phyloP scores from a whole-genome alignment of 495 filamentous ascomycete genomes.

The Penicillium subrubescens region DNA sequence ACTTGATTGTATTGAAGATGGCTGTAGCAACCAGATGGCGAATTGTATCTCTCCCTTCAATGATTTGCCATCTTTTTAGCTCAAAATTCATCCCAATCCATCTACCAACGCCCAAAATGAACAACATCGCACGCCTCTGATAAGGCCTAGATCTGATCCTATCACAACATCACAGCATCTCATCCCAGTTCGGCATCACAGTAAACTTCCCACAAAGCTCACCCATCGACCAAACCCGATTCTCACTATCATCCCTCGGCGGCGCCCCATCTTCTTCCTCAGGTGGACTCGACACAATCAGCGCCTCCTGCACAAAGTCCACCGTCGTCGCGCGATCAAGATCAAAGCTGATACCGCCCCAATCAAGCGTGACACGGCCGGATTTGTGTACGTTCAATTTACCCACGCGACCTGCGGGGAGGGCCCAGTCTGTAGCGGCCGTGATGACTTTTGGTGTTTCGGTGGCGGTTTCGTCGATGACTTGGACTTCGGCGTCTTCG shows the following conservation, averaged over 20 bases:
- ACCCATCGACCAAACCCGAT: slow-evolving; percentile 52
- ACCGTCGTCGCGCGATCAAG: slow-evolving; percentile 46
- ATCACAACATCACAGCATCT: slow-evolving; percentile 37
- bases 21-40: too few relatives aligned
- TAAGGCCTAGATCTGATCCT: too few relatives aligned
- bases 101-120: slow-evolving; percentile 4
- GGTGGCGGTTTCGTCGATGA: slow-evolving; percentile 30
- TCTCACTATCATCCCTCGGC: slow-evolving; percentile 33
- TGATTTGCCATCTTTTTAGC: not conserved
- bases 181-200: slow-evolving; percentile 52
- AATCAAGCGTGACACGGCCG: slow-evolving; percentile 49
- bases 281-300: slow-evolving; percentile 41
- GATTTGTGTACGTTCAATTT: slow-evolving; percentile 57
- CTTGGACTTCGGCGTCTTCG: slow-evolving; percentile 35
- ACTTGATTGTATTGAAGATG: too few relatives aligned
- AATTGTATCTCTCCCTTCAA: not conserved
- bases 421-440: slow-evolving; percentile 38
- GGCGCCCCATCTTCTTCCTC: slow-evolving; percentile 15
- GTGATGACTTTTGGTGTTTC: slow-evolving; percentile 36
- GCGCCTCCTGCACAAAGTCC: slow-evolving; percentile 49
- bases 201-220: slow-evolving; percentile 53
- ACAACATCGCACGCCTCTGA: not conserved
- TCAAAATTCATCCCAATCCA: not conserved
- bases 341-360: slow-evolving; percentile 53
- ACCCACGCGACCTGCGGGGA: slow-evolving; percentile 59